Percentiles rank a stretch among this genome's conserved stretches.
phyloP scores from a whole-genome alignment of 2,329 filamentous ascomycete species.

The Colletotrichum graminicola region DNA sequence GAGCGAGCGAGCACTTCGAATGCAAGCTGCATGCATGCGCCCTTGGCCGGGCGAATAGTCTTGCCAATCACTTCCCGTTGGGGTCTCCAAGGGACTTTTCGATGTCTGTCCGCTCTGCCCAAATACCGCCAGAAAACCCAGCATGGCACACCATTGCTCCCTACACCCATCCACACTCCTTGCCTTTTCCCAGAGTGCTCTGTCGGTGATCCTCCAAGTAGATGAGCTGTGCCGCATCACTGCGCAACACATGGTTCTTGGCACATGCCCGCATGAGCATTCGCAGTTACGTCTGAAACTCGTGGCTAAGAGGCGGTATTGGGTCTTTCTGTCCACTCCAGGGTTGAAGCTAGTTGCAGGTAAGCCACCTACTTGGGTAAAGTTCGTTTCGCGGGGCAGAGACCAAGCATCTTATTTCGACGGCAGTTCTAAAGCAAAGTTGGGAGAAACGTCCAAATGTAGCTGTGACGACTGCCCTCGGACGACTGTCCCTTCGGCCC shows the following conservation, averaged over 20 bases:
- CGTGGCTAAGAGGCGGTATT: background rate
- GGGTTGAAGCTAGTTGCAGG: background rate
- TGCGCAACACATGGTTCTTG: background rate
- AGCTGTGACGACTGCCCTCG: background rate
- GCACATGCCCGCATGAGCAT: conserved; percentile 4
- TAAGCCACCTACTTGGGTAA: background rate
- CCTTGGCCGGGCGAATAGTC: background rate
- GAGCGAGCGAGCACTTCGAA: background rate
- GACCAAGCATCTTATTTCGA: background rate
- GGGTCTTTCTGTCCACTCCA: background rate
- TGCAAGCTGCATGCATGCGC: background rate
- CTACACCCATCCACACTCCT: background rate
- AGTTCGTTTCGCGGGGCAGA: background rate
- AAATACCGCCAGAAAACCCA: background rate
- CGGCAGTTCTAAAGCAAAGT: background rate
- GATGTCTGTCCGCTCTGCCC: background rate
- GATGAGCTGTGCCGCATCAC: conserved; percentile 11
- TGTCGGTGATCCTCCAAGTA: background rate
- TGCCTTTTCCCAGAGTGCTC: background rate
- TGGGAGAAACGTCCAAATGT: background rate
- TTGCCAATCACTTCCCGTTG: background rate
- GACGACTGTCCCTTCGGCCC: background rate
- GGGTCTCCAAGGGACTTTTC: too few species aligned
- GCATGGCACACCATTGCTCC: background rate
- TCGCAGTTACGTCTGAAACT: background rate